Evolutionary conservation across 2,329 filamentous ascomycete genomes (phyloP).

Genomic region (Penicillium palitans): DNA sequence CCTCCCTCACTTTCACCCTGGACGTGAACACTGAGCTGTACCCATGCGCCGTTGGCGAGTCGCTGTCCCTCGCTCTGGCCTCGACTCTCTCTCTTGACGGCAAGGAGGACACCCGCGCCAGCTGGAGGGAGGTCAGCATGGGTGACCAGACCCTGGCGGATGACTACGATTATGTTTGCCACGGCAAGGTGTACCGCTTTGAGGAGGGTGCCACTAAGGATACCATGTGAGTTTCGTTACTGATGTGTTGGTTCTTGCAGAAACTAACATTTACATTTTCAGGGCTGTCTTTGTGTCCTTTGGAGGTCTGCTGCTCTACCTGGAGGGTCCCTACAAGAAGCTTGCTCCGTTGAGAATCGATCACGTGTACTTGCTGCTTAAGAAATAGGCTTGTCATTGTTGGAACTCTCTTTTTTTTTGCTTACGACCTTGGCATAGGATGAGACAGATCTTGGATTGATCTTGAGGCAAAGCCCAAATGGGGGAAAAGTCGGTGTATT

Average conservation of each 20-base stretch:
- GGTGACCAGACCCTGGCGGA: slow-evolving; percentile 57
- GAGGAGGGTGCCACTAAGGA: slow-evolving; percentile 64
- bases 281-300: slow-evolving; percentile 96
- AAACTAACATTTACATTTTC: slow-evolving; percentile 11
- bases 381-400: slow-evolving; percentile 64
- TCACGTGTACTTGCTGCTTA: slow-evolving; percentile 87
- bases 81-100: slow-evolving; percentile 86
- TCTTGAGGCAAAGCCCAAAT: slow-evolving; percentile 4
- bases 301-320: slow-evolving; percentile 82
- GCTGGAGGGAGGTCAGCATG: slow-evolving; percentile 74
- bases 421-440: slow-evolving; percentile 6
- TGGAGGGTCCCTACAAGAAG: slow-evolving; percentile 95
- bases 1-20: slow-evolving; percentile 73
- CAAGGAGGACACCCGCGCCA: slow-evolving; percentile 67
- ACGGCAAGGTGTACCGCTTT: slow-evolving; percentile 55
- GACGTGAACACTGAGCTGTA: slow-evolving; percentile 96
- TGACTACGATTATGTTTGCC: slow-evolving; percentile 54
- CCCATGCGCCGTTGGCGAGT: slow-evolving; percentile 71
- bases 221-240: slow-evolving; percentile 69
- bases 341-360: slow-evolving; percentile 89
- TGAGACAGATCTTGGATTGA: slow-evolving; percentile 4
- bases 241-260: neutral
- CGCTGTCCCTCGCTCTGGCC: slow-evolving; percentile 76
- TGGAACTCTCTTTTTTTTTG: slow-evolving; percentile 10
- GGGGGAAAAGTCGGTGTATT: slow-evolving; percentile 25